Evolutionary conservation across 257 asterid genomes (phyloP).

Genomic region (Penstemon newberryi): DNA sequence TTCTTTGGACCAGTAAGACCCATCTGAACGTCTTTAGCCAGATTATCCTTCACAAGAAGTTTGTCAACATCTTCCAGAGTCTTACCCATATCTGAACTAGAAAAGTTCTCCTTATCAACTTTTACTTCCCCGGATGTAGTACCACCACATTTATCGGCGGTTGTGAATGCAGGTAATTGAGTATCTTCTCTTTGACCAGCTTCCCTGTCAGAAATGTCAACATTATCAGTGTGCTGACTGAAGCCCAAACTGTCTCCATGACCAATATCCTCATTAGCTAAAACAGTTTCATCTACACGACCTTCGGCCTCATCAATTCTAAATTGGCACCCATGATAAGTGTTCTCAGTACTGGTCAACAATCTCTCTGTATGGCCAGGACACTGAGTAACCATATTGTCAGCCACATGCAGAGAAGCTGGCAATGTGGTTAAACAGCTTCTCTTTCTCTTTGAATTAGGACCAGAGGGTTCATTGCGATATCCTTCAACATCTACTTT

Average conservation of each 20-base stretch:
- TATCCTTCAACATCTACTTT: constrained; percentile 21
- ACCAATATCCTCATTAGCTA: constrained; percentile 19
- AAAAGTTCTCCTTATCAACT: constrained; percentile 29
- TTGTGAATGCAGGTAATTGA: constrained; percentile 28
- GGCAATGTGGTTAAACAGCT: too few relatives aligned
- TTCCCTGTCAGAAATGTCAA: constrained; percentile 37
- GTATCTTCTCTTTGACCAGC: constrained; percentile 32
- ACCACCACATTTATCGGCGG: constrained; percentile 26
- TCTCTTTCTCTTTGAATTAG: too few relatives aligned
- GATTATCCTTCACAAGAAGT: constrained; percentile 28
- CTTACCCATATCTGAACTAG: constrained; percentile 27
- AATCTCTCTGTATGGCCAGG: constrained; percentile 26
- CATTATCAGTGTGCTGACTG: constrained; percentile 25
- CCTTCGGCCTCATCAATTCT: constrained; percentile 27
- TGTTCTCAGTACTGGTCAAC: background rate
- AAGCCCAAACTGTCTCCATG: constrained; percentile 26
- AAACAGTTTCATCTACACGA: constrained; percentile 28
- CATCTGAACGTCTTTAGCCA: constrained; percentile 31
- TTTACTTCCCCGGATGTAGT: constrained; percentile 24
- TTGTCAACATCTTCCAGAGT: constrained; percentile 31
- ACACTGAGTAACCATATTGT: constrained; percentile 13
- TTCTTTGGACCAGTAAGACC: constrained; percentile 31
- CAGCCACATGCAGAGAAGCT: background rate
- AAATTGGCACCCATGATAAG: constrained; percentile 11
- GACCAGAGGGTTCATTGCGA: too few relatives aligned